phyloP scores from a whole-genome alignment of 2,329 filamentous ascomycete species.

The Aquanectria penicillioides region DNA sequence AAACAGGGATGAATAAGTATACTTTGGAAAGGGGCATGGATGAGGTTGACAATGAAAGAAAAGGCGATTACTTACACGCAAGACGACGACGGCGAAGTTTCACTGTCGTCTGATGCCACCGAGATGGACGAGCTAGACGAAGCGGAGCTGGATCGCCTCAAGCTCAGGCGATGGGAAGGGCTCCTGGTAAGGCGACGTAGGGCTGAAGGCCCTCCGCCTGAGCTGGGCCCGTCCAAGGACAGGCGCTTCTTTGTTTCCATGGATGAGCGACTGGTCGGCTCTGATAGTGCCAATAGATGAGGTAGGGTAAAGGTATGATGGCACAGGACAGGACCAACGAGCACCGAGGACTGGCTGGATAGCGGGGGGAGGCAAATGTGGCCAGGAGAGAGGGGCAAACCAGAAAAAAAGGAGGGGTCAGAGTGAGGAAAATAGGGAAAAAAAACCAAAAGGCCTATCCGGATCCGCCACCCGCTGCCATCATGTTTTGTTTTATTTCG shows the following conservation, averaged over 20 bases:
- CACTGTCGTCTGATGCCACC: slow-evolving; percentile 36
- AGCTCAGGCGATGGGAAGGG: slow-evolving; percentile 45
- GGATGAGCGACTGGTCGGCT: slow-evolving; percentile 8
- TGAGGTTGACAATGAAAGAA: slow-evolving; percentile 2
- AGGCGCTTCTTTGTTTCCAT: slow-evolving; percentile 47
- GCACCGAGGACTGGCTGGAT: background rate
- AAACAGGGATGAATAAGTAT: background rate
- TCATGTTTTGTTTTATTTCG: slow-evolving; percentile 38
- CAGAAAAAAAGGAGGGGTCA: slow-evolving; percentile 12
- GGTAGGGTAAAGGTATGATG: too few species aligned
- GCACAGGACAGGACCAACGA: too few species aligned
- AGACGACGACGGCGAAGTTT: slow-evolving; percentile 35
- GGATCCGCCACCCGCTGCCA: slow-evolving; percentile 38
- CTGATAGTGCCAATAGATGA: too few species aligned
- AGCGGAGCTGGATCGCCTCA: slow-evolving; percentile 44
- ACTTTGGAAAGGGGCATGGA: background rate
- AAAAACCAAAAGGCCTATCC: slow-evolving; percentile 22
- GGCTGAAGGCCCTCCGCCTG: slow-evolving; percentile 43
- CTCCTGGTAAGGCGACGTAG: slow-evolving; percentile 46
- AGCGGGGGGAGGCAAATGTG: background rate
- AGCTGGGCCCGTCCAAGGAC: slow-evolving; percentile 42
- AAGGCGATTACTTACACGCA: slow-evolving; percentile 47
- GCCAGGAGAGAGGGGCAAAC: slow-evolving; percentile 14
- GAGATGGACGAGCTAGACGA: slow-evolving; percentile 42
- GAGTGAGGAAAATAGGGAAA: slow-evolving; percentile 9